A percentile compares a stretch with the other conserved stretches of the same genome.
Conservation (phyloP, 1,284 basidiomycete genomes). For the Pseudozyma tsukubaensis region DNA sequence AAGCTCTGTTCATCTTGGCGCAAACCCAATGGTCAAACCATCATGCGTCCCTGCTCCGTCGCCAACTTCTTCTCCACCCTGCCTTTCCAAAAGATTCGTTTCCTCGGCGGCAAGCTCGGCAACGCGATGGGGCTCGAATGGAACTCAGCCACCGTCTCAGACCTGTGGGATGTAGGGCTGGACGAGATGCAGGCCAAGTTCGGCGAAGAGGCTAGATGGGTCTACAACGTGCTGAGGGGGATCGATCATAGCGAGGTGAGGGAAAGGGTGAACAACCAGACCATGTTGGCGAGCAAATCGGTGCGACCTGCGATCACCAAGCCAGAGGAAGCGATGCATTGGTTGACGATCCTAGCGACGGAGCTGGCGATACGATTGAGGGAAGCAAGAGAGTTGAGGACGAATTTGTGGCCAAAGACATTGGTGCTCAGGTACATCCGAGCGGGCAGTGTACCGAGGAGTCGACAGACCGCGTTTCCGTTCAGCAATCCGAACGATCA, state of each 20-base stretch:
- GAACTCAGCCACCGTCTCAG: conserved; percentile 82
- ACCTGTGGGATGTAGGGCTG: conserved; percentile 73
- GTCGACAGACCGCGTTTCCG: conserved; percentile 85
- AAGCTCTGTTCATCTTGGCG: conserved; percentile 75
- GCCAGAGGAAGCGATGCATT: conserved; percentile 74
- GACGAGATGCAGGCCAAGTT: conserved; percentile 86
- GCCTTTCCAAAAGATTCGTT: conserved; percentile 76
- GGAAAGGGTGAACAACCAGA: conserved; percentile 60
- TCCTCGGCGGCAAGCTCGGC: conserved; percentile 94
- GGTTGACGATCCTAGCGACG: conserved; percentile 89
- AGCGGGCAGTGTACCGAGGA: conserved; percentile 76
- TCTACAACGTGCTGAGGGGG: conserved; percentile 84
- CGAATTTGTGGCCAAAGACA: conserved; percentile 87
- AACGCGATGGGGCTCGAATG: conserved; percentile 86
- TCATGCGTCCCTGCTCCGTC: conserved; percentile 55
- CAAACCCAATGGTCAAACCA: conserved; percentile 65
- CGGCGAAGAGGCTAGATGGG: conserved; percentile 79
- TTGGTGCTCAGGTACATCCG: conserved; percentile 75
- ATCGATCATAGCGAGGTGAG: conserved; percentile 89
- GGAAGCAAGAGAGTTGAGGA: conserved; percentile 79
- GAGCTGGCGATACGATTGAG: conserved; percentile 86
- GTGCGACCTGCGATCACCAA: conserved; percentile 56
- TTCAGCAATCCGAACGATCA: conserved; percentile 67
- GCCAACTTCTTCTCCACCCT: conserved; percentile 56
- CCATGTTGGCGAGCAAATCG: conserved; percentile 65